Evolutionary conservation across 306 rosid genomes (phyloP).

Genomic region (Heteromeles arbutifolia): DNA sequence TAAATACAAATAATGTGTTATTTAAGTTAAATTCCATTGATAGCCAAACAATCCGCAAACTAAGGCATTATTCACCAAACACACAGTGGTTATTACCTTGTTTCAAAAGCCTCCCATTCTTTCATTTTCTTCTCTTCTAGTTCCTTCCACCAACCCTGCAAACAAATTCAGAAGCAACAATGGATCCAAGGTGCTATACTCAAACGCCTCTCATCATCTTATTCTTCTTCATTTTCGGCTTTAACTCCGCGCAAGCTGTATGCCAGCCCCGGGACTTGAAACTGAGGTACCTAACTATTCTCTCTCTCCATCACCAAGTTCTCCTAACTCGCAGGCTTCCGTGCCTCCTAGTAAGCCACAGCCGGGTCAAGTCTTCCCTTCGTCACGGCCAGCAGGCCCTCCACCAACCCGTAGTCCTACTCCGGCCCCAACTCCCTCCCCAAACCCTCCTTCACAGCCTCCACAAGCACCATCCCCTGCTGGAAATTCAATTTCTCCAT

Average conservation of each 20-base stretch:
- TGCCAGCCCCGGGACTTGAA: neutral
- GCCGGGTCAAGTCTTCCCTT: neutral
- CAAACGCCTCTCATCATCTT: neutral
- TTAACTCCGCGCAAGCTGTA: neutral
- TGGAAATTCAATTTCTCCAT: neutral
- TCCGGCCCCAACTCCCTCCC: neutral
- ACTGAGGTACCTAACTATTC: too few species aligned
- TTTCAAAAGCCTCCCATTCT: neutral
- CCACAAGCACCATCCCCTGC: neutral
- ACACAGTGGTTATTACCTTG: neutral
- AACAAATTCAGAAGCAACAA: neutral
- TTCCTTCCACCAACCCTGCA: neutral
- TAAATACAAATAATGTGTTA: neutral
- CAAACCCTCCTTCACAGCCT: neutral
- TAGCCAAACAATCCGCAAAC: neutral
- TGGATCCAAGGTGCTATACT: neutral
- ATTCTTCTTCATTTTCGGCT: conserved; percentile 10
- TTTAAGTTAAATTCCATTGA: neutral
- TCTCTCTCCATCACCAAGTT: neutral
- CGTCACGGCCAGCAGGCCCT: neutral
- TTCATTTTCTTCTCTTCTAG: neutral
- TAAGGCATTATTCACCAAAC: neutral
- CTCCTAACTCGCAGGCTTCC: neutral
- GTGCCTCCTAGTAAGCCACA: neutral
- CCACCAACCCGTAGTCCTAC: neutral